Evolutionary conservation across 2,329 filamentous ascomycete species (phyloP).

Genomic region (Cladosporium sp.): DNA sequence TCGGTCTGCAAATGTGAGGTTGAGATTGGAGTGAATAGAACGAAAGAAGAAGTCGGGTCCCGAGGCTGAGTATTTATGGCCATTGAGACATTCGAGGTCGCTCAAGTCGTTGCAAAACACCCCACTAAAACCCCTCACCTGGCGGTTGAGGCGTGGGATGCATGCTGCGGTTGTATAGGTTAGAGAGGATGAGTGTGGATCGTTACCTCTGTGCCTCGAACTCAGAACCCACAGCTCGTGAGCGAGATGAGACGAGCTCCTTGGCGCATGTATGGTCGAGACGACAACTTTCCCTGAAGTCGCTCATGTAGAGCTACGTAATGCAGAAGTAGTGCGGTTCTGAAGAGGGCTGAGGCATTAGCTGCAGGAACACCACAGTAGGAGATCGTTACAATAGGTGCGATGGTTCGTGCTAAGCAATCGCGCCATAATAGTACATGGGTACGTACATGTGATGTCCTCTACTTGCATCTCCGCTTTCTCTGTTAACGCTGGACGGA

Average conservation of each 20-base stretch:
- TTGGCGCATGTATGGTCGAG: conserved; percentile 18
- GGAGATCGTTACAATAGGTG: conserved; percentile 16
- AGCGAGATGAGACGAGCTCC: conserved; percentile 10
- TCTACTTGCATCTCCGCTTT: conserved; percentile 6
- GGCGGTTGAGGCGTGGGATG: conserved; percentile 13
- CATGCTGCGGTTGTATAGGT: conserved; percentile 6
- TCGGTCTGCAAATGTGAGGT: conserved; percentile 6
- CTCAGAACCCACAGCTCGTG: conserved; percentile 17
- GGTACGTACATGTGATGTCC: conserved; percentile 20
- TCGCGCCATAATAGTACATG: conserved; percentile 18
- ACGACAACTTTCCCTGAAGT: conserved; percentile 7
- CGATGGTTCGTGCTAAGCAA: conserved; percentile 21
- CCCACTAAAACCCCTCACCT: conserved; percentile 20
- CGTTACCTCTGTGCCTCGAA: conserved; percentile 4
- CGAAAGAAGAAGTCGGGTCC: conserved; percentile 9
- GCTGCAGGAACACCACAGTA: conserved; percentile 21
- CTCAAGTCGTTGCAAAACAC: conserved; percentile 9
- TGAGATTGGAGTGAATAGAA: neutral
- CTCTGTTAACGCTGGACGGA: conserved; percentile 3
- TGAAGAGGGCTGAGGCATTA: conserved; percentile 13
- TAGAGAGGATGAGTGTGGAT: conserved; percentile 14
- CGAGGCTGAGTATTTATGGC: conserved; percentile 15
- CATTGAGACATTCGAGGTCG: neutral
- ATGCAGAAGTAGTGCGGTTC: conserved; percentile 17
- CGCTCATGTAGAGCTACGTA: conserved; percentile 19